phyloP scores from a whole-genome alignment of 176 grass and related monocot species.

The Raddia distichophylla region DNA sequence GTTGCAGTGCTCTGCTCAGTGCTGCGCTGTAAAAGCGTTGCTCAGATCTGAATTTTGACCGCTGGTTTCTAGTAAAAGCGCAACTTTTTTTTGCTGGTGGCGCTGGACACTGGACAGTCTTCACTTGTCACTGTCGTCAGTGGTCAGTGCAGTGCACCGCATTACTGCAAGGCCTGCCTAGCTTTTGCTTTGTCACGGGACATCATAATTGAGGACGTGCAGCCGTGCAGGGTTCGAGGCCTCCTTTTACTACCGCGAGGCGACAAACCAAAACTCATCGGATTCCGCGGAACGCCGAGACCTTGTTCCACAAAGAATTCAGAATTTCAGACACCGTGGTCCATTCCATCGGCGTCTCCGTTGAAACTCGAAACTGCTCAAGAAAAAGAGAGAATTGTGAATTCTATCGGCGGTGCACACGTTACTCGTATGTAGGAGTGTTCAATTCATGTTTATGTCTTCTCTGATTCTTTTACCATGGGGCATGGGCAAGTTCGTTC shows the following conservation, averaged over 20 bases:
- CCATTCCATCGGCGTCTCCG: not conserved
- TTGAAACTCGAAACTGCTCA: not conserved
- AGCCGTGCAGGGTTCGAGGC: conserved; percentile 1
- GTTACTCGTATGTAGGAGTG: too few species aligned
- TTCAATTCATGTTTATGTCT: too few species aligned
- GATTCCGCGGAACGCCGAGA: not conserved
- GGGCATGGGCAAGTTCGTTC: too few species aligned
- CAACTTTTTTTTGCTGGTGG: not conserved
- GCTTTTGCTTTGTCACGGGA: conserved; percentile 17
- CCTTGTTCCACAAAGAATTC: not conserved
- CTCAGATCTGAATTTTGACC: conserved; percentile 36
- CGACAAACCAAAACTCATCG: not conserved
- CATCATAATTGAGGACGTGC: conserved; percentile 5
- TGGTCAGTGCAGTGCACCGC: conserved; percentile 6
- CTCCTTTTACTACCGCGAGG: not conserved
- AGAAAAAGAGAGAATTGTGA: too few species aligned
- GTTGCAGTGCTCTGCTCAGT: not conserved
- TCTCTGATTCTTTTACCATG: too few species aligned
- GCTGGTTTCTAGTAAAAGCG: not conserved
- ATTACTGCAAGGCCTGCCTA: not conserved
- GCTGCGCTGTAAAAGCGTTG: not conserved
- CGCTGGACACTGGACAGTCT: too few species aligned
- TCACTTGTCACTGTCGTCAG: too few species aligned
- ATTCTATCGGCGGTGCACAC: too few species aligned
- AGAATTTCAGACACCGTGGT: not conserved